These are phyloP conservation scores for Dictyostelium citrinum DNA, from an alignment of 78 protist species.

Conservation along the genomic window DNA sequence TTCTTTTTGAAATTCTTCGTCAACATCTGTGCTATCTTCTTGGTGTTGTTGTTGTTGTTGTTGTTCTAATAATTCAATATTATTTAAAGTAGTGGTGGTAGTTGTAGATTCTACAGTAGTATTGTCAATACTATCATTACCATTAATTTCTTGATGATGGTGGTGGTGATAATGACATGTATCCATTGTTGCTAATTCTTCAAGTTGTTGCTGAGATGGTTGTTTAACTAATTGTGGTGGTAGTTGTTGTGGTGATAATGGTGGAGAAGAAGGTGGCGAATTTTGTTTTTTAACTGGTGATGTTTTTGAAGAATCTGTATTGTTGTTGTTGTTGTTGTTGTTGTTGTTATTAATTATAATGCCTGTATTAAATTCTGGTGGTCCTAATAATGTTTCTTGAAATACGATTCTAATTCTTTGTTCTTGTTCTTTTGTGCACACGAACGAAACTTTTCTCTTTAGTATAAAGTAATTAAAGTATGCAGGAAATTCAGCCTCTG, in stretches of 20 bases:
- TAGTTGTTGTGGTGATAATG: neutral
- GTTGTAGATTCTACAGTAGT: neutral
- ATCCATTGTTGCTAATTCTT: neutral
- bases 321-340: too few species aligned
- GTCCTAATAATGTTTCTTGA: slow-evolving; percentile 81
- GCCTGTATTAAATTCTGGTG: slow-evolving; percentile 18
- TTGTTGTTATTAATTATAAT: too few species aligned
- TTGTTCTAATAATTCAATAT: neutral
- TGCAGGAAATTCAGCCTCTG: slow-evolving; percentile 83
- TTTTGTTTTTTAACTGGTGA: neutral
- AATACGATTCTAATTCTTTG: slow-evolving; percentile 51
- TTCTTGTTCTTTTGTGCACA: slow-evolving; percentile 57
- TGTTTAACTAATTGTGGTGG: neutral
- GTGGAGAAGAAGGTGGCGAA: neutral
- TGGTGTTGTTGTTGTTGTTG: neutral
- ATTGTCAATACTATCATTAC: neutral
- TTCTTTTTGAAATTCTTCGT: slow-evolving; percentile 45
- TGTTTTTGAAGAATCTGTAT: neutral
- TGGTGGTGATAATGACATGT: neutral
- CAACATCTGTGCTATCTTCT: neutral
- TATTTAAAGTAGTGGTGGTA: neutral
- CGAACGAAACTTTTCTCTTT: slow-evolving; percentile 57
- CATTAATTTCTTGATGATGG: neutral
- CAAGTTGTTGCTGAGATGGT: neutral
- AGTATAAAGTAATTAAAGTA: slow-evolving; percentile 67